Evolutionary conservation across 805 yeast species (phyloP).

Genomic region (Spathaspora arborariae): DNA sequence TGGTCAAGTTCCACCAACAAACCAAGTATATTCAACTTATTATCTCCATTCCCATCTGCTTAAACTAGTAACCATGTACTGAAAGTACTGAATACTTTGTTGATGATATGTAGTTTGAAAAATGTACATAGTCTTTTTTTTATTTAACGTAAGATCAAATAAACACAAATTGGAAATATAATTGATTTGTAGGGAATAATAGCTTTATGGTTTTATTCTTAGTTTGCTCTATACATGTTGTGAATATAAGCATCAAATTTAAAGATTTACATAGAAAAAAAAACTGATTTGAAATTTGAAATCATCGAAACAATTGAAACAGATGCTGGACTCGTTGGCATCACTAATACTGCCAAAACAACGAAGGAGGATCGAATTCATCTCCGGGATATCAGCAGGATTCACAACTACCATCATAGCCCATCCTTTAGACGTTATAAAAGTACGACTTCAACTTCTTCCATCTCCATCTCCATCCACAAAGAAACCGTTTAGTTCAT

Average conservation of each 20-base stretch:
- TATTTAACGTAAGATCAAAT: neutral
- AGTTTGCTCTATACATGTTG: neutral
- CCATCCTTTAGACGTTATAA: conserved; percentile 87
- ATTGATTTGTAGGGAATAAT: neutral
- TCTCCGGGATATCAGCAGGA: conserved; percentile 81
- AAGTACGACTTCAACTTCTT: conserved; percentile 71
- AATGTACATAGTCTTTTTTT: neutral
- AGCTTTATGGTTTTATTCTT: neutral
- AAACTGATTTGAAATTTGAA: neutral
- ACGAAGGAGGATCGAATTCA: conserved; percentile 46
- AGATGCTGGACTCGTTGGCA: neutral
- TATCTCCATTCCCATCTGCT: conserved; percentile 78
- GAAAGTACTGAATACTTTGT: neutral
- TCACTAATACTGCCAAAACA: neutral
- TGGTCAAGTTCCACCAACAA: conserved; percentile 69
- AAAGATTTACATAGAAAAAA: neutral
- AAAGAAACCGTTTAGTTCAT: conserved; percentile 15
- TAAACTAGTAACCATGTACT: conserved; percentile 18
- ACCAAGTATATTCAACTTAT: conserved; percentile 73
- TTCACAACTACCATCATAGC: conserved; percentile 71
- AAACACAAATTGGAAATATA: neutral
- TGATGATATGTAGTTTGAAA: neutral
- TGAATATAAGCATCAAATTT: neutral
- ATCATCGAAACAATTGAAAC: neutral
- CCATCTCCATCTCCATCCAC: conserved; percentile 14